Percentiles rank a stretch among this genome's conserved stretches.
Conservation (phyloP, 768 basidiomycete species). For the Neoboletus magnificus region DNA sequence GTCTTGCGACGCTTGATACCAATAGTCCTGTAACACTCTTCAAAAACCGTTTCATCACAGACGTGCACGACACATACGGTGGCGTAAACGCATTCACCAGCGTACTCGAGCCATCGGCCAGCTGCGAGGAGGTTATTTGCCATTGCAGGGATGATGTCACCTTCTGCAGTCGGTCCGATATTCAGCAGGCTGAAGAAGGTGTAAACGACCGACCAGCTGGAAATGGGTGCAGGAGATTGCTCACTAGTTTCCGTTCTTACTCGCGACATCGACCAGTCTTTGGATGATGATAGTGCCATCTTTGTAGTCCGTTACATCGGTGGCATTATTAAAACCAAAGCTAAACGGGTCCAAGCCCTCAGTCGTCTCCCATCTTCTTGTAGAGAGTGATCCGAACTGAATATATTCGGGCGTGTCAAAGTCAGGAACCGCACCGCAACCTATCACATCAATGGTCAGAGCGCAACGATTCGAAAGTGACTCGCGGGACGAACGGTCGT, state of each 20-base stretch:
- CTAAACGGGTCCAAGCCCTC: conserved; percentile 57
- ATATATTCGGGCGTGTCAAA: conserved; percentile 58
- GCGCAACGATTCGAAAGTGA: not conserved
- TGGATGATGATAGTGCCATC: conserved; percentile 48
- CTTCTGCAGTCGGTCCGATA: conserved; percentile 53
- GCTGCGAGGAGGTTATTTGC: conserved; percentile 45
- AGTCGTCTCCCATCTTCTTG: conserved; percentile 52
- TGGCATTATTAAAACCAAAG: conserved; percentile 47
- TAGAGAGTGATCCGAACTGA: conserved; percentile 43
- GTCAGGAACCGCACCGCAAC: conserved; percentile 49
- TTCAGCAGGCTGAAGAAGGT: conserved; percentile 41
- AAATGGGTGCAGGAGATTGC: conserved; percentile 8
- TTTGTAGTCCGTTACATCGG: conserved; percentile 44
- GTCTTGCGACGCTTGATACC: conserved; percentile 46
- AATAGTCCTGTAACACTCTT: conserved; percentile 38
- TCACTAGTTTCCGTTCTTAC: conserved; percentile 63
- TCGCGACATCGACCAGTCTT: conserved; percentile 53
- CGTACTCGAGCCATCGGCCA: conserved; percentile 48
- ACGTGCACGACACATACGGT: conserved; percentile 36
- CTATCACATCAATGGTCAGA: conserved; percentile 20
- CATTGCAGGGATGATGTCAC: conserved; percentile 50
- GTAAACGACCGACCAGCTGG: not conserved
- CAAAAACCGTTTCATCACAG: not conserved
- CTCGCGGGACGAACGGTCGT: conserved; percentile 33
- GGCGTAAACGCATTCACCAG: conserved; percentile 50